Evolutionary conservation across 2,329 filamentous ascomycete genomes (phyloP).

Genomic region (Neofusicoccum cordaticola): DNA sequence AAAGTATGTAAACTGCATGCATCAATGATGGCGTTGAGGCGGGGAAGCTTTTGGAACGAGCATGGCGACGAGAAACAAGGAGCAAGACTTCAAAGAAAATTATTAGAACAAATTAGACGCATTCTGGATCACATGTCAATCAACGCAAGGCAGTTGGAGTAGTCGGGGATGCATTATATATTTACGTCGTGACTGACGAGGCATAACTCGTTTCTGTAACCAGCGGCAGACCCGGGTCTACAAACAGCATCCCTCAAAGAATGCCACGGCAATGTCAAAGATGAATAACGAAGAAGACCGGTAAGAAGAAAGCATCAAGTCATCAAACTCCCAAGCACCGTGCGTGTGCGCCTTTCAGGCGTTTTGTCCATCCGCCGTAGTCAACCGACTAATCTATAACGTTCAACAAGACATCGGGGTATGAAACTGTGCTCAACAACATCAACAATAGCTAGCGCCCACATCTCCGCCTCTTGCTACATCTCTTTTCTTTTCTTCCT

Average conservation of each 20-base stretch:
- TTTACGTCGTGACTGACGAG: constrained; percentile 3
- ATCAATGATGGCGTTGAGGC: neutral
- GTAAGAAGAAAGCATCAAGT: neutral
- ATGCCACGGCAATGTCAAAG: neutral
- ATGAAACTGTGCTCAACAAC: neutral
- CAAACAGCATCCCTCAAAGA: neutral
- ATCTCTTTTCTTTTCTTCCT: neutral
- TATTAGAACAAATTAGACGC: neutral
- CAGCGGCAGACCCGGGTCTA: neutral
- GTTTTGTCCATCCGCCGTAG: neutral
- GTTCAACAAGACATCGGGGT: neutral
- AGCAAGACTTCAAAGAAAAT: neutral
- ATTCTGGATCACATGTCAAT: too few species aligned
- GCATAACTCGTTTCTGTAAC: neutral
- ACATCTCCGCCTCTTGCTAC: neutral
- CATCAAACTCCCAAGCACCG: neutral
- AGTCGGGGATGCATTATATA: neutral
- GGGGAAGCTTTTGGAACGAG: neutral
- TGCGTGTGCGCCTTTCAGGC: neutral
- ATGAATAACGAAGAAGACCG: neutral
- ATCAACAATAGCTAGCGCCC: too few species aligned
- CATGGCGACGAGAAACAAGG: neutral
- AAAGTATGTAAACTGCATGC: neutral
- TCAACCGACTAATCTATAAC: neutral
- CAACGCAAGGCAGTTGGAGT: too few species aligned